Percentiles rank a stretch among this genome's conserved stretches.
Evolutionary conservation across 2,329 filamentous ascomycete species (phyloP).

Genomic region (Colletotrichum filicis): DNA sequence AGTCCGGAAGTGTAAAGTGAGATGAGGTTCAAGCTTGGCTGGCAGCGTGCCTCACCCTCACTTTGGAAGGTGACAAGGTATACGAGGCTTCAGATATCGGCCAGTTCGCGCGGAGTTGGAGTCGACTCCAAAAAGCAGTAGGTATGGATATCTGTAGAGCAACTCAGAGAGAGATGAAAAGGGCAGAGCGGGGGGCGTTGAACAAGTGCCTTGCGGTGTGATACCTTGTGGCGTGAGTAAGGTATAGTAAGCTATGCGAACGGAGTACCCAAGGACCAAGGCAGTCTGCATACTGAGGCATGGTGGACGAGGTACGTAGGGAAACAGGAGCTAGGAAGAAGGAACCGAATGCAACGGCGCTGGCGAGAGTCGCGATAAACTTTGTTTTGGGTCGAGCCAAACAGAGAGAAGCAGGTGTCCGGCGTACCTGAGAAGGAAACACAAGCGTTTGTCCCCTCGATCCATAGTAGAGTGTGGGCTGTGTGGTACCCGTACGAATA

Average conservation of each 20-base stretch:
- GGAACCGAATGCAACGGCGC: slow-evolving; percentile 32
- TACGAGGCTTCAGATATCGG: not conserved
- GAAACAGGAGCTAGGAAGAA: slow-evolving; percentile 21
- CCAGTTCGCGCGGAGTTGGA: not conserved
- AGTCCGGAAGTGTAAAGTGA: not conserved
- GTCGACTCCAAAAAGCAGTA: not conserved
- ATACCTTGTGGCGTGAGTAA: not conserved
- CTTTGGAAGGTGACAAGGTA: not conserved
- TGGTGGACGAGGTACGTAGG: not conserved
- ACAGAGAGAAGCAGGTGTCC: slow-evolving; percentile 11
- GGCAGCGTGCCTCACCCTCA: not conserved
- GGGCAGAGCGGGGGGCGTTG: not conserved
- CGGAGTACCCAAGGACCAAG: no score
- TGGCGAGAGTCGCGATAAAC: slow-evolving; percentile 33
- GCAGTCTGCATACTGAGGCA: not conserved
- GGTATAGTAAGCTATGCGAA: not conserved
- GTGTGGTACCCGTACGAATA: no score
- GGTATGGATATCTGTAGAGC: no score
- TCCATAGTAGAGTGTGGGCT: not conserved
- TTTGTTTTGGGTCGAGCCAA: slow-evolving; percentile 25
- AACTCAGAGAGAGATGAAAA: not conserved
- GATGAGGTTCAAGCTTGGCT: slow-evolving; percentile 7
- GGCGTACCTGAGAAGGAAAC: slow-evolving; percentile 30
- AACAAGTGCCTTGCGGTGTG: no score
- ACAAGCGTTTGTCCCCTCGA: slow-evolving; percentile 15